Evolutionary conservation across 306 rosid species (phyloP), one percentile per base, ranked within the genome.

Genomic region (Oxytropis ochrocephala): DNA sequence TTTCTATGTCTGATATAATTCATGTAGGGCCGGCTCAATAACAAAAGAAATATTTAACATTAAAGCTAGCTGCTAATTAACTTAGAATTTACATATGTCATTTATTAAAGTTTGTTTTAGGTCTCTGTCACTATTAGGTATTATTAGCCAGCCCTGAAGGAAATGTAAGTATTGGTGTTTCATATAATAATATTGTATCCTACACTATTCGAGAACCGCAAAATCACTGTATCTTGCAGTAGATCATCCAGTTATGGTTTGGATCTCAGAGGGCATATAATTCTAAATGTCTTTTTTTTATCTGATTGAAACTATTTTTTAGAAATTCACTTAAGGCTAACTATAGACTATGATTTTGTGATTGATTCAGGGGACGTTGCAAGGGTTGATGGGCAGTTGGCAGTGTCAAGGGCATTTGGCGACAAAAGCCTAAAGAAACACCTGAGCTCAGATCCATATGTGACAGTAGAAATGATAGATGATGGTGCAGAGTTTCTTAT

Each of bases 321-420:
- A 46, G 1, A 10, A 2, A 9, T 52, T 58, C 30, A 27, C 7
- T 41, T 39, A 35, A 7, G 24, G 42, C 62, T 56, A 32, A 12
- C 6, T 13, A 35, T 16, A 57, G 56, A 46, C 4, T 50, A 24
- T 12, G 27, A 33, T 72, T 54, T 72, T 75, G 55, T 76, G 59
- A 64, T 54, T 48, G 6, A 67, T 74, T 60, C 77, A 91, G 96
- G 99, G 64, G 97, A 95, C 14, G 99, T 95, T 51, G 84, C 99
- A 1, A 89, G 99, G 19, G 99, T 95, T 30, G 99, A 95, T 51
- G 99, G 97, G 29, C 97, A 95, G 75, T 75, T 91, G 72, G 99
- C 97, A 4, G 97, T 95, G 69, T 91, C 99, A 6, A 85, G 99
- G 81, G 97, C 99, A 6, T 95, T 95, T 63, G 99, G 97, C 36